phyloP scores from a whole-genome alignment of 495 filamentous ascomycete genomes.

The Hypoxylon trugodes region DNA sequence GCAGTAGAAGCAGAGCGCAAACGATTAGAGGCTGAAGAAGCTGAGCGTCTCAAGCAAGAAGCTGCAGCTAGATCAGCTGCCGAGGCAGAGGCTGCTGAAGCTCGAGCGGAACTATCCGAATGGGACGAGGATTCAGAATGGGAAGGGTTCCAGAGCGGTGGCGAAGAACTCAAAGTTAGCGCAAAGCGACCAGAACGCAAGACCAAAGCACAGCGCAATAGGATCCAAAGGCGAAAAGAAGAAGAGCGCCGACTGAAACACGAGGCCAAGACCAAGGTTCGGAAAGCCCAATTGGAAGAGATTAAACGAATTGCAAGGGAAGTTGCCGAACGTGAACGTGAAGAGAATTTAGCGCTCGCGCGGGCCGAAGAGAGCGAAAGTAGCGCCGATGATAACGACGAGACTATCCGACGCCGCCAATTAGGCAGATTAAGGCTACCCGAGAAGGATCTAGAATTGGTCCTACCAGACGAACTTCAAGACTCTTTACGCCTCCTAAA shows the following conservation, averaged over 20 bases:
- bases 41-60: conserved; percentile 63
- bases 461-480: conserved; percentile 91
- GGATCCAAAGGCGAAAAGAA: conserved; percentile 84
- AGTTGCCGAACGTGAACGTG: conserved; percentile 62
- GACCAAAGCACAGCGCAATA: conserved; percentile 85
- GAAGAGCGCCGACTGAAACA: conserved; percentile 75
- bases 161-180: conserved; percentile 69
- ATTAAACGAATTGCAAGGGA: conserved; percentile 71
- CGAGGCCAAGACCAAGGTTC: conserved; percentile 75
- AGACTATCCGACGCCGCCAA: conserved; percentile 74
- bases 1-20: conserved; percentile 82
- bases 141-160: conserved; percentile 79
- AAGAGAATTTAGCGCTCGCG: conserved; percentile 52
- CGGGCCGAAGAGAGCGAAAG: conserved; percentile 53
- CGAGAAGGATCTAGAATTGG: conserved; percentile 82
- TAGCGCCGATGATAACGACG: conserved; percentile 61
- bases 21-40: conserved; percentile 71
- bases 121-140: conserved; percentile 88
- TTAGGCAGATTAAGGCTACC: conserved; percentile 82
- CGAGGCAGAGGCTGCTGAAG: conserved; percentile 70
- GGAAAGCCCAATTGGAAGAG: conserved; percentile 69
- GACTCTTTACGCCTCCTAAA: conserved; percentile 89
- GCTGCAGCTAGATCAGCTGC: conserved; percentile 63
- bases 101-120: conserved; percentile 71
- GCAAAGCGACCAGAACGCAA: conserved; percentile 82